Evolutionary conservation across 257 asterid species (phyloP).

Genomic region (Solanum megistacrolobum): DNA sequence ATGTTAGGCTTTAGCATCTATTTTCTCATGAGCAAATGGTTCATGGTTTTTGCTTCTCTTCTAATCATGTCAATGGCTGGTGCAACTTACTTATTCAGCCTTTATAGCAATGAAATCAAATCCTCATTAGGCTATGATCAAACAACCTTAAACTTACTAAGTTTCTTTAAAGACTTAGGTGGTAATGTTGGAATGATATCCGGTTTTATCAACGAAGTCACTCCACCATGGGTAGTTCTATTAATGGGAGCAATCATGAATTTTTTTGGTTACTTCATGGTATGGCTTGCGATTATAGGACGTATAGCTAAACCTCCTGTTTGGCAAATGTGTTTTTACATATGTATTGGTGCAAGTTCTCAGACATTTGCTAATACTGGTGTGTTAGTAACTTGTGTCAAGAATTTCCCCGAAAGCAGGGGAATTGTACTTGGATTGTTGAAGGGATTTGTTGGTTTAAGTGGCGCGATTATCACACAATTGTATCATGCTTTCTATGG

Average conservation of each 20-base stretch:
- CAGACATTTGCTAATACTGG: slow-evolving; percentile 23
- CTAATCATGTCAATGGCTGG: slow-evolving; percentile 52
- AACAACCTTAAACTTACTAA: slow-evolving; percentile 36
- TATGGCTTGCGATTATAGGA: slow-evolving; percentile 46
- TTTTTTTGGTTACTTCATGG: slow-evolving; percentile 50
- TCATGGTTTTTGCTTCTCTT: slow-evolving; percentile 51
- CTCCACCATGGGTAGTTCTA: slow-evolving; percentile 59
- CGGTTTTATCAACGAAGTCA: slow-evolving; percentile 41
- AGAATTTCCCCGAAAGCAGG: slow-evolving; percentile 11
- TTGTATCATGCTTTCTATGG: slow-evolving; percentile 27
- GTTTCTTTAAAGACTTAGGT: slow-evolving; percentile 62
- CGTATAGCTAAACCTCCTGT: slow-evolving; percentile 18
- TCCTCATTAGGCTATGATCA: slow-evolving; percentile 54
- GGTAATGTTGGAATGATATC: slow-evolving; percentile 45
- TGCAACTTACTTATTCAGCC: slow-evolving; percentile 53
- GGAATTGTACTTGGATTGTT: slow-evolving; percentile 41
- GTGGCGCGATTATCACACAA: slow-evolving; percentile 47
- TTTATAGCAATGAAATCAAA: slow-evolving; percentile 45
- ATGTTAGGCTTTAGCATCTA: slow-evolving; percentile 8
- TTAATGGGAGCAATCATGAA: slow-evolving; percentile 44
- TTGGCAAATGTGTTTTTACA: slow-evolving; percentile 54
- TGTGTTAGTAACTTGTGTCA: not conserved
- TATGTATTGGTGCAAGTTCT: slow-evolving; percentile 46
- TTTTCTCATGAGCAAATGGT: slow-evolving; percentile 36
- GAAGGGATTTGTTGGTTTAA: slow-evolving; percentile 42